Percentiles rank a stretch among this genome's conserved stretches.
Evolutionary conservation across 371 early-diverging fungal genomes (phyloP).

Genomic region (Mucor sp.): DNA sequence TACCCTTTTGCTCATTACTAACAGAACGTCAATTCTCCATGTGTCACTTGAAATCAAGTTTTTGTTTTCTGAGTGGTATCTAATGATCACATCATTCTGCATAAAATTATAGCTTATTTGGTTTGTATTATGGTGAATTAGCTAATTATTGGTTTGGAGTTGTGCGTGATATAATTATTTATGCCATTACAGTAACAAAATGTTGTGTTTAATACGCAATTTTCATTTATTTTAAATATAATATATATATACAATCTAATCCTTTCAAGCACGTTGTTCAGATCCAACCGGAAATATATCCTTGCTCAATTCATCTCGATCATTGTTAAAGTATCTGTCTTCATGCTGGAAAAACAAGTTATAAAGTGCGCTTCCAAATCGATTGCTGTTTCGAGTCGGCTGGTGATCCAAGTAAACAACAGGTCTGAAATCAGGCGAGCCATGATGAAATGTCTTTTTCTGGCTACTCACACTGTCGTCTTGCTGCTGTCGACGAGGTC

Average conservation of each 20-base stretch:
- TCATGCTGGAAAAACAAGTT: conserved; percentile 30
- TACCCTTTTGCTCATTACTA: neutral
- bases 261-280: conserved; percentile 1
- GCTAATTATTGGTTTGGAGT: neutral
- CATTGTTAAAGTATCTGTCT: conserved; percentile 41
- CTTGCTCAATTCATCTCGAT: conserved; percentile 40
- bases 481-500: neutral
- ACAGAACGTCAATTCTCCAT: neutral
- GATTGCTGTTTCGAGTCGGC: conserved; percentile 1
- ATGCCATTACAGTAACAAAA: too few species aligned
- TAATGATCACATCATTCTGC: neutral
- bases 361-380: conserved; percentile 24
- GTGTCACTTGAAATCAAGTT: conserved; percentile 1
- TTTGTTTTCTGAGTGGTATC: neutral
- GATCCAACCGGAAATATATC: conserved; percentile 42
- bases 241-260: neutral
- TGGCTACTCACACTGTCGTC: neutral
- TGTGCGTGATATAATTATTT: neutral
- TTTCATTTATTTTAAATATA: too few species aligned
- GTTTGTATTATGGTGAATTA: neutral
- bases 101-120: neutral
- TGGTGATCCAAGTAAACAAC: conserved; percentile 9
- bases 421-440: conserved; percentile 25
- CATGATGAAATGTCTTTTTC: conserved; percentile 7
- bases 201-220: neutral